Conservation (phyloP, 257 asterid species). For the Capsicum pubescens region DNA sequence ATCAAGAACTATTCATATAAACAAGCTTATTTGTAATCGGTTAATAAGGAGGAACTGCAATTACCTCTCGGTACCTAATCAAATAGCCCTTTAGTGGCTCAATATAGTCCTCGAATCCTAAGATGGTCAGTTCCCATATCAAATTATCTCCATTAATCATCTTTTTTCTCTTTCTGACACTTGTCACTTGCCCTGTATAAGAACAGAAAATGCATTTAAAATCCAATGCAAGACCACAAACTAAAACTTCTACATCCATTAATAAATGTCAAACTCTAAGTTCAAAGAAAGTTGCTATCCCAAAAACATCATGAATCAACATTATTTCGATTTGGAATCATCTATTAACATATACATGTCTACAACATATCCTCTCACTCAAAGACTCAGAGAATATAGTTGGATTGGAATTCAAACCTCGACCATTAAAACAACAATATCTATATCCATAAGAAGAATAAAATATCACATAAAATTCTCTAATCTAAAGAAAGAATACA, state of each 20-base stretch:
- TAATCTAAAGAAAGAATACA: slow-evolving; percentile 9
- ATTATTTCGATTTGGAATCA: neutral
- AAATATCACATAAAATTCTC: neutral
- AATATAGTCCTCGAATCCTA: slow-evolving; percentile 65
- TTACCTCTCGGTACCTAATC: slow-evolving; percentile 71
- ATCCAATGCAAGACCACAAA: slow-evolving; percentile 2
- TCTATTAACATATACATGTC: neutral
- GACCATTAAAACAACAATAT: neutral
- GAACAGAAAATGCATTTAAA: neutral
- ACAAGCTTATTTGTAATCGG: slow-evolving; percentile 1
- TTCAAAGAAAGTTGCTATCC: neutral
- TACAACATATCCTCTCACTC: neutral
- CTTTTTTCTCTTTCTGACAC: slow-evolving; percentile 70
- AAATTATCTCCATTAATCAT: slow-evolving; percentile 72
- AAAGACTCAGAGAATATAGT: neutral
- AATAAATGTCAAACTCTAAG: neutral
- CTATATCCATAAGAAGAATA: neutral
- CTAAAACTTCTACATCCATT: neutral
- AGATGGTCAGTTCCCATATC: slow-evolving; percentile 64
- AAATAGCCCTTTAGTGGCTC: slow-evolving; percentile 61
- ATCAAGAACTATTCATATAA: slow-evolving; percentile 5
- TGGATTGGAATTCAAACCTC: slow-evolving; percentile 12
- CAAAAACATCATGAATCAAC: neutral
- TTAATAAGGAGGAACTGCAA: neutral
- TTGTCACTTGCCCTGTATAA: slow-evolving; percentile 52